Conservation (phyloP, 108 stramenopile genomes). For the Nitzschia sp. region DNA sequence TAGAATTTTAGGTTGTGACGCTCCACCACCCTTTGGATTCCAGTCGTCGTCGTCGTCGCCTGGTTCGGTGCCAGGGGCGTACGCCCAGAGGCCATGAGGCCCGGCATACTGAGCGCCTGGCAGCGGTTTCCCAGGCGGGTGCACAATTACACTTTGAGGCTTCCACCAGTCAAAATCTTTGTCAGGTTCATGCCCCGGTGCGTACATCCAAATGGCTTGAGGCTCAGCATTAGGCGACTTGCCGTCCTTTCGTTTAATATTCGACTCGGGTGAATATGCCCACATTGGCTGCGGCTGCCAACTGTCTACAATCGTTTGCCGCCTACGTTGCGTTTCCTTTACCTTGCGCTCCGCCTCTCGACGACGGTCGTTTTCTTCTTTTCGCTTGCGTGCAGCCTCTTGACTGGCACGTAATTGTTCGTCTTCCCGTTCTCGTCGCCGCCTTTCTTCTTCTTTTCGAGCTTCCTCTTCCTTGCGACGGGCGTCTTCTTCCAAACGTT, state of each 20-base stretch:
- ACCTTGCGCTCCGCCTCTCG: slow-evolving; percentile 5
- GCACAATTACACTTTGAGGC: slow-evolving; percentile 14
- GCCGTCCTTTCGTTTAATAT: slow-evolving; percentile 1
- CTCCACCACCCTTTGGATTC: slow-evolving; percentile 1
- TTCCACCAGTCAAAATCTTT: slow-evolving; percentile 10
- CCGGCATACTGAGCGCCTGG: not conserved
- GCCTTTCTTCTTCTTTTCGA: slow-evolving; percentile 9
- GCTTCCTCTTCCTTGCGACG: slow-evolving; percentile 6
- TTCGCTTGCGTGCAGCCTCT: slow-evolving; percentile 1
- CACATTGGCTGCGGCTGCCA: slow-evolving; percentile 10
- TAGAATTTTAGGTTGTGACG: not conserved
- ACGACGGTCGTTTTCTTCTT: slow-evolving; percentile 9
- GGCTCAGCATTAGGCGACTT: not conserved
- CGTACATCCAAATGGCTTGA: slow-evolving; percentile 10
- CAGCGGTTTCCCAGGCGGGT: slow-evolving; percentile 2
- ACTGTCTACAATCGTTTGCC: not conserved
- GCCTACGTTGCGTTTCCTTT: not conserved
- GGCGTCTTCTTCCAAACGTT: not conserved
- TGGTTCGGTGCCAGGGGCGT: slow-evolving; percentile 11
- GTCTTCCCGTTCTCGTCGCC: not conserved
- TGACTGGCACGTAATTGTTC: slow-evolving; percentile 10
- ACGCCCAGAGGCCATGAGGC: slow-evolving; percentile 12
- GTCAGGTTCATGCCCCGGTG: not conserved
- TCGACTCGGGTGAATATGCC: slow-evolving; percentile 7
- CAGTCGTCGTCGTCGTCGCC: slow-evolving; percentile 15